Evolutionary conservation across 176 grass and related monocot genomes (phyloP).

Genomic region (Musa schizocarpa): DNA sequence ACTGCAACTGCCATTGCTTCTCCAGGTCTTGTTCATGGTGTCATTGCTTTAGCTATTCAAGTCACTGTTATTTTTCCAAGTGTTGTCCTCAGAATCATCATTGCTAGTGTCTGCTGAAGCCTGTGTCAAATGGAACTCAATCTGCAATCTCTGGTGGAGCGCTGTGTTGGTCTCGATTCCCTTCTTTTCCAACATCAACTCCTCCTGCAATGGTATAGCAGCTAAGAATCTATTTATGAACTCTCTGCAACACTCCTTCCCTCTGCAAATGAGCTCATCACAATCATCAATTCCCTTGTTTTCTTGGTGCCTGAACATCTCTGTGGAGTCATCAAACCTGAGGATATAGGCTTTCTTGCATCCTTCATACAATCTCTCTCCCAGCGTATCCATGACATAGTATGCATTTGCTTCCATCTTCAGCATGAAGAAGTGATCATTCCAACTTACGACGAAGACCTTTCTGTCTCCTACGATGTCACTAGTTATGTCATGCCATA

Average conservation of each 20-base stretch:
- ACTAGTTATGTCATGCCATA: conserved; percentile 59
- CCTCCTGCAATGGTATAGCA: conserved; percentile 83
- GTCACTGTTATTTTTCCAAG: no score
- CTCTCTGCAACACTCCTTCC: conserved; percentile 92
- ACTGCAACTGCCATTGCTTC: no score
- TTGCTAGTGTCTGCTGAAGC: not conserved
- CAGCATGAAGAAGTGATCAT: conserved; percentile 97
- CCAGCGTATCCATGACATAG: conserved; percentile 77
- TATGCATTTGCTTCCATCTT: conserved; percentile 67
- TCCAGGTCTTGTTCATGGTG: no score
- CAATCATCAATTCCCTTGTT: not conserved
- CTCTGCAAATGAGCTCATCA: conserved; percentile 40
- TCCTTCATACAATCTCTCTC: conserved; percentile 78
- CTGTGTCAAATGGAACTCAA: conserved; percentile 77
- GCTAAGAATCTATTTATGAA: conserved; percentile 92
- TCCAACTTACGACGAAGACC: conserved; percentile 93
- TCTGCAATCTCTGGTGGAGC: conserved; percentile 80
- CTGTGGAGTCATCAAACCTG: conserved; percentile 58
- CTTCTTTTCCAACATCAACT: conserved; percentile 70
- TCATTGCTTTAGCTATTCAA: no score
- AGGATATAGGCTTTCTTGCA: conserved; percentile 89
- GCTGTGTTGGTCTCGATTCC: conserved; percentile 20
- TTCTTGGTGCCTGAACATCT: conserved; percentile 44
- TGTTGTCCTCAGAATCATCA: not conserved
- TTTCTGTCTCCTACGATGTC: conserved; percentile 3